phyloP scores from a whole-genome alignment of 2,329 filamentous ascomycete species.

The Phaeosphaeria sp. region DNA sequence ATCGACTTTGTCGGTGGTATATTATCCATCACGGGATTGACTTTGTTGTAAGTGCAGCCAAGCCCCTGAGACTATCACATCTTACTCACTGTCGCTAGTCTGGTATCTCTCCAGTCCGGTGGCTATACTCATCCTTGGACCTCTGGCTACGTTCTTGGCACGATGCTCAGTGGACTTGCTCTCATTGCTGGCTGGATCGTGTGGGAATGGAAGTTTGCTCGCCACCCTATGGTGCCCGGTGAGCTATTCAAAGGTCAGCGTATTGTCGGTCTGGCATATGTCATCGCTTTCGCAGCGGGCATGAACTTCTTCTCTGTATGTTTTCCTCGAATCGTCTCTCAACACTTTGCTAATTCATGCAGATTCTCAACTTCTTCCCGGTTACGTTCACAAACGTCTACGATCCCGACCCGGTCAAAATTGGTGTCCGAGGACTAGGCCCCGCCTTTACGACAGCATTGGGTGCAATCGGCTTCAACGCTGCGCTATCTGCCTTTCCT shows the following conservation, averaged over 20 bases:
- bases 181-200: slow-evolving; percentile 44
- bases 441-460: slow-evolving; percentile 34
- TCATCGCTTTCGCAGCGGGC: slow-evolving; percentile 45
- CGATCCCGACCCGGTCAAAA: slow-evolving; percentile 34
- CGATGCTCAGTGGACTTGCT: slow-evolving; percentile 44
- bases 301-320: slow-evolving; percentile 37
- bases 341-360: neutral
- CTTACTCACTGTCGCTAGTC: slow-evolving; percentile 25
- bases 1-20: slow-evolving; percentile 42
- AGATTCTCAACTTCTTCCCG: slow-evolving; percentile 41
- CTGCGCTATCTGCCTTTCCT: slow-evolving; percentile 32
- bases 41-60: slow-evolving; percentile 34
- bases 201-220: slow-evolving; percentile 49
- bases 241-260: slow-evolving; percentile 44
- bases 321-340: neutral
- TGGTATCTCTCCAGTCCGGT: slow-evolving; percentile 50
- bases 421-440: slow-evolving; percentile 39
- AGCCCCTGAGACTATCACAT: neutral
- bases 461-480: slow-evolving; percentile 40
- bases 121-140: slow-evolving; percentile 50
- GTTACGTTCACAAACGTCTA: slow-evolving; percentile 37
- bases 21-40: slow-evolving; percentile 40
- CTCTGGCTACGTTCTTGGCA: slow-evolving; percentile 46
- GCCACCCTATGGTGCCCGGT: slow-evolving; percentile 49
- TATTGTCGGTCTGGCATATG: slow-evolving; percentile 39